Percentiles rank a stretch among this genome's conserved stretches.
Evolutionary conservation across 2,329 filamentous ascomycete species (phyloP).

Genomic region (Pseudocercospora fijiensis): DNA sequence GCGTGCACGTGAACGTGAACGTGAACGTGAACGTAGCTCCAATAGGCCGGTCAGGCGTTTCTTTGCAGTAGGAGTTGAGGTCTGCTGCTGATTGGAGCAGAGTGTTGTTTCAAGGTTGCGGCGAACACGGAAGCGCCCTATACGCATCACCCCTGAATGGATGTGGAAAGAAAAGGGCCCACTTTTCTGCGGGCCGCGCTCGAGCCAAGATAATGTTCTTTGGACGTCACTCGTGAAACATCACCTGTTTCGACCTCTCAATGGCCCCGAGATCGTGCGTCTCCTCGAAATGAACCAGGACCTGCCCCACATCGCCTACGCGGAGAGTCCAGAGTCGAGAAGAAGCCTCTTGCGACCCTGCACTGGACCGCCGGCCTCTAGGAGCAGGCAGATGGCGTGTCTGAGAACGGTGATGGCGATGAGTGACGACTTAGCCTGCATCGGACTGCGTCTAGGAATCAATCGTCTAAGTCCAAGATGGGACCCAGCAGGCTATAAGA

Average conservation of each 20-base stretch:
- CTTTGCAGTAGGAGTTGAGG: neutral
- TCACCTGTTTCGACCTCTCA: conserved; percentile 15
- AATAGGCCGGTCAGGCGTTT: neutral
- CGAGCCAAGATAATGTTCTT: neutral
- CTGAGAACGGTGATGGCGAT: conserved; percentile 19
- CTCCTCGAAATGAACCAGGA: conserved; percentile 24
- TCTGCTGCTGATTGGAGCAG: neutral
- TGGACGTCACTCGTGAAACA: conserved; percentile 16
- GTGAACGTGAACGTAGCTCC: too few species aligned
- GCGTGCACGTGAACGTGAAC: neutral
- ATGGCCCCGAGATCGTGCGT: conserved; percentile 12
- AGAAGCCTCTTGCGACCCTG: conserved; percentile 6
- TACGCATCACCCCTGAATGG: too few species aligned
- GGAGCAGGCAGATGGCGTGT: conserved; percentile 14
- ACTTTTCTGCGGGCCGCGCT: neutral
- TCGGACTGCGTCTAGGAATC: conserved; percentile 18
- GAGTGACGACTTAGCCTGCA: conserved; percentile 10
- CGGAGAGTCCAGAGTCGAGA: conserved; percentile 3
- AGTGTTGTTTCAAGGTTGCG: neutral
- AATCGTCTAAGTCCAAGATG: conserved; percentile 1
- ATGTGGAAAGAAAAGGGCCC: neutral
- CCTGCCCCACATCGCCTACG: conserved; percentile 14
- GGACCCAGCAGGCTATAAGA: conserved; percentile 18
- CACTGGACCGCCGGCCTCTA: conserved; percentile 10
- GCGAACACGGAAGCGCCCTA: too few species aligned